Evolutionary conservation across 345 rosid genomes (phyloP), one percentile per base, ranked within the genome.

Genomic region (Nasturtium officinale): DNA sequence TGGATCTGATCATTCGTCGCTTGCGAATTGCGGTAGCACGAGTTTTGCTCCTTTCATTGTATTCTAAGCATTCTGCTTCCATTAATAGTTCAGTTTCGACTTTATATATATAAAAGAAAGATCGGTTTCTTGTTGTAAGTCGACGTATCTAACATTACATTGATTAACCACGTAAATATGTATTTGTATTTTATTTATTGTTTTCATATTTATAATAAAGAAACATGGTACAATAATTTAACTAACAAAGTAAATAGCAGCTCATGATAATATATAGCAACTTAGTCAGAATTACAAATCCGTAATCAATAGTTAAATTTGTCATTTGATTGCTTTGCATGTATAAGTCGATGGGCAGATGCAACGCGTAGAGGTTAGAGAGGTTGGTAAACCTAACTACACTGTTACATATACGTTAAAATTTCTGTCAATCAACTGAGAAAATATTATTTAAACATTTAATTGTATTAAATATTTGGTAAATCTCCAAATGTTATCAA

Each of bases 351-450:
- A 64, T 30, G 56, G 29, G 7, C 20, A 61, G 48, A 60, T 60
- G 65, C 32, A 60, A n/a, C n/a, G n/a, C n/a, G n/a, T n/a, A 58
- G 63, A 32, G 43, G 26, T 32, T 57, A 11, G 62, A 59, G 29
- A 60, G 65, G 48, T 60, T 60, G 65, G 65, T 60, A 38, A 60
- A 60, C 48, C 65, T 60, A 60, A 13, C 43, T 38, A 60, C 48
- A 38, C 13, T 60, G 4, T 38, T 38, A 38, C 48, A 43, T n/a
- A 43, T 38, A 55, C 33, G 33, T 30, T 30, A 30, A 29, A n/a
- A 33, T 33, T 33, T 33, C 16, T 10, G 63, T 18, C 28, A 26
- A 26, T 5, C 26, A 25, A 25, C 61, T 56, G 61, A 30, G 40
- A 52, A 21, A 47, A 50, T 2, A 28, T 28, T 54, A 26, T 15